Base-by-base conservation (phyloP, 805 yeast species). In the Maudiozyma barnettii region DNA sequence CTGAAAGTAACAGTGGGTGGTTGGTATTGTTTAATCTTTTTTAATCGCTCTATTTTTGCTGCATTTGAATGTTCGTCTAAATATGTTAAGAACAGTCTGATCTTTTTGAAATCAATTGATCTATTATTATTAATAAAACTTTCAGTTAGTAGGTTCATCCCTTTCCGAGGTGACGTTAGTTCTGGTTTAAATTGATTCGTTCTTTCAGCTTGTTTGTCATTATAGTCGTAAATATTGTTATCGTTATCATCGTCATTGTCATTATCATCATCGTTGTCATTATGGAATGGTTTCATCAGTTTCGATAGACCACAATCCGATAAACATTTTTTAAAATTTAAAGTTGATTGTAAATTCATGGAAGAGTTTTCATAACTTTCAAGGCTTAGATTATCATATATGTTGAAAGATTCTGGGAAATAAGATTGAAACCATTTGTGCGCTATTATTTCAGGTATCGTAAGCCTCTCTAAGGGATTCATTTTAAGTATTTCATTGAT, bases 371-470 rank as follows among this genome's bases (percentile, higher is more conserved):
- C 40, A 39, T 45, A 31, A n/a, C 37, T 35, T 23, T 39, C 43
- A 3, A 45, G 5, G 29, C 39, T 33, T 23, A 39, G 18, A 53
- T 47, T 29, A 42, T 51, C 41, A 48, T 75, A 42, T 76, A 76
- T 47, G 73, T 76, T 21, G 81, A 77, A 39, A 85, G 8, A 26
- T 3, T 44, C 75, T 4, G 96, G 96, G 74, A 89, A 89, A 23
- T 83, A 73, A 22, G 91, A 91, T 46, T 73, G 78, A 65, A 91
- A 86, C 86, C 95, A 91, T 33, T 79, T 80, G 63, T 86, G 84
- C 47, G 76, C 81, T 47, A 89, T 72, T 45, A 90, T 82, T 49
- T 84, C 83, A 57, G 84, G 81, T 44, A 90, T 69, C 2, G 82
- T 68, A 31, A 96, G 95, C 65, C 99, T 81, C 54, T 76, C 72